Conservation (phyloP, 2,329 filamentous ascomycete genomes). For the Dendryphion nanum region DNA sequence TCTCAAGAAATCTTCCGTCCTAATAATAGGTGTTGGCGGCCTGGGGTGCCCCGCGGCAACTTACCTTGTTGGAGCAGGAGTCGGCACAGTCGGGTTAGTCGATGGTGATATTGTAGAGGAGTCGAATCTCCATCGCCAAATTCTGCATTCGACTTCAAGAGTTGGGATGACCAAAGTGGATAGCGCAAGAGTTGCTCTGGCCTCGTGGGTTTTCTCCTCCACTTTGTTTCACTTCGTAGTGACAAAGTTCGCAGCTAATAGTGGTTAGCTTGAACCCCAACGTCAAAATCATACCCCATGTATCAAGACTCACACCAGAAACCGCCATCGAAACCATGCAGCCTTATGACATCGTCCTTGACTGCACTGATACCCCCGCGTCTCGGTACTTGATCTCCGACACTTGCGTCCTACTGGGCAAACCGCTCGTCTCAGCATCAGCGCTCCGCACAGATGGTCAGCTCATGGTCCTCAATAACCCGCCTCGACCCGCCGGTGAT, state of each 20-base stretch:
- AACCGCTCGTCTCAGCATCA: constrained; percentile 83
- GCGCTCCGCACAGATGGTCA: constrained; percentile 88
- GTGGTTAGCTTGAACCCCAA: constrained; percentile 68
- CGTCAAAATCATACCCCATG: constrained; percentile 62
- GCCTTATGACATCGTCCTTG: constrained; percentile 79
- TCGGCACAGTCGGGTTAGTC: constrained; percentile 78
- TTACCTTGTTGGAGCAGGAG: constrained; percentile 88
- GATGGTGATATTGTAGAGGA: constrained; percentile 86
- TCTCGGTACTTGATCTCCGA: constrained; percentile 93
- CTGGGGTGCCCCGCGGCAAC: constrained; percentile 87
- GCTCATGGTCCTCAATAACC: constrained; percentile 82
- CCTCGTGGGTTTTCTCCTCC: constrained; percentile 37
- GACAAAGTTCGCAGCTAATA: neutral
- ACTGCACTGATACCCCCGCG: constrained; percentile 92
- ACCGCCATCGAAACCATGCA: constrained; percentile 67
- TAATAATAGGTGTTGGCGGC: constrained; percentile 85
- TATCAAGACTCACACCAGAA: constrained; percentile 63
- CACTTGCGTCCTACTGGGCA: constrained; percentile 74
- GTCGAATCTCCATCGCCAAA: constrained; percentile 90
- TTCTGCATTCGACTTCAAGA: constrained; percentile 70
- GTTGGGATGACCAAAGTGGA: constrained; percentile 79
- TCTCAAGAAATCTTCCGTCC: constrained; percentile 67
- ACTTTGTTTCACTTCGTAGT: neutral
- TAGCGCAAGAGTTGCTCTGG: constrained; percentile 55
- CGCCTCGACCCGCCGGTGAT: constrained; percentile 61